These are phyloP conservation scores for Fusarium hainanense DNA, from an alignment of 2,329 filamentous ascomycete species.

Conservation along the genomic window DNA sequence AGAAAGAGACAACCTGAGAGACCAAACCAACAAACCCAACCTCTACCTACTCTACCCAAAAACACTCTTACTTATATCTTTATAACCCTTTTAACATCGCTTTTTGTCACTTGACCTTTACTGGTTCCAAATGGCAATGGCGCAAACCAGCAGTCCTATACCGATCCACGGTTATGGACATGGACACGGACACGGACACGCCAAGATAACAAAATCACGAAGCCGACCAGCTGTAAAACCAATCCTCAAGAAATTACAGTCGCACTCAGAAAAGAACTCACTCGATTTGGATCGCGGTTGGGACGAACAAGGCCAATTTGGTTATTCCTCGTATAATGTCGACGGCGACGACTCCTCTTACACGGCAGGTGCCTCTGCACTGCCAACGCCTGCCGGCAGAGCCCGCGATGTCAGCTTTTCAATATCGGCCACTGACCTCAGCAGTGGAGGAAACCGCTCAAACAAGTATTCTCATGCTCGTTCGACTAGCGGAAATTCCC, in stretches of 20 bases:
- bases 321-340: slow-evolving; percentile 45
- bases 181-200: slow-evolving; percentile 33
- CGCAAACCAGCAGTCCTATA: slow-evolving; percentile 40
- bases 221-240: slow-evolving; percentile 66
- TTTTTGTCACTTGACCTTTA: neutral
- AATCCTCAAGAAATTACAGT: slow-evolving; percentile 68
- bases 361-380: slow-evolving; percentile 40
- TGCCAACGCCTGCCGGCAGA: slow-evolving; percentile 34
- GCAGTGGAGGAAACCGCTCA: slow-evolving; percentile 44
- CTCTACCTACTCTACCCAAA: slow-evolving; percentile 21
- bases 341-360: slow-evolving; percentile 44
- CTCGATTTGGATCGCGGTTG: slow-evolving; percentile 70
- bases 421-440: slow-evolving; percentile 52
- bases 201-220: slow-evolving; percentile 58
- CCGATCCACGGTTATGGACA: slow-evolving; percentile 41
- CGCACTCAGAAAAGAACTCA: slow-evolving; percentile 70
- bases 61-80: slow-evolving; percentile 14
- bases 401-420: slow-evolving; percentile 61
- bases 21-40: slow-evolving; percentile 24
- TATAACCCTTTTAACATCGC: neutral
- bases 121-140: slow-evolving; percentile 39
- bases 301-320: slow-evolving; percentile 62
- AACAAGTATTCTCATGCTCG: slow-evolving; percentile 66
- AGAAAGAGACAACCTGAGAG: neutral
- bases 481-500: slow-evolving; percentile 68